These are phyloP conservation scores for Secale cereale DNA, from an alignment of 176 grass and related monocot genomes.

Conservation along the genomic window DNA sequence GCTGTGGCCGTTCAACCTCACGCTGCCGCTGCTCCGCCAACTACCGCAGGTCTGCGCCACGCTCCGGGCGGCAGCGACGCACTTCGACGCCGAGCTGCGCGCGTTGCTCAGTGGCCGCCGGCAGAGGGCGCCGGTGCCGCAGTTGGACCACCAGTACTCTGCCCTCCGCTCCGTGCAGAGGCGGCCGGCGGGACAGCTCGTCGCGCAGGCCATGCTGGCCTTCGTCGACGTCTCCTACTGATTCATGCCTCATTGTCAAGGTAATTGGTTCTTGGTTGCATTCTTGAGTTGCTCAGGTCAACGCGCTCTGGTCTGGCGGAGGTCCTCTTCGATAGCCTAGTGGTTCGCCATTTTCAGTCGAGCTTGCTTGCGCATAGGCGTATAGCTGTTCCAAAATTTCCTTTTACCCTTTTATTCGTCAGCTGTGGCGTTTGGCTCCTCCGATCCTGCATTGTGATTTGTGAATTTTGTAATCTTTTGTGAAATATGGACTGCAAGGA, in stretches of 20 bases:
- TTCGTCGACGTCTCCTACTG: background rate
- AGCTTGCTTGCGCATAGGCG: no score
- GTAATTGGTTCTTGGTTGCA: background rate
- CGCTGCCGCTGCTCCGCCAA: constrained; percentile 37
- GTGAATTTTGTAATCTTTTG: no score
- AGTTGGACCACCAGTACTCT: background rate
- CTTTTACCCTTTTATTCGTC: no score
- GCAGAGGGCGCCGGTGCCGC: background rate
- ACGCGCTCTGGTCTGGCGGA: background rate
- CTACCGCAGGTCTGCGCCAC: constrained; percentile 27
- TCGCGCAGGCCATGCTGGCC: background rate
- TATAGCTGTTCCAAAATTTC: no score
- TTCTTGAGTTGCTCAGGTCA: background rate
- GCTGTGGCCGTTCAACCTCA: constrained; percentile 52
- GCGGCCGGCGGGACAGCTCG: background rate
- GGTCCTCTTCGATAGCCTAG: background rate
- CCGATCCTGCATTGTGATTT: no score
- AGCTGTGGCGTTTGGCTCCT: no score
- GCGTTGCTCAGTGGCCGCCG: background rate
- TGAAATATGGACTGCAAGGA: no score
- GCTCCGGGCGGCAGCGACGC: background rate
- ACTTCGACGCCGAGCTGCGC: constrained; percentile 24
- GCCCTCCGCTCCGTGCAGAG: background rate
- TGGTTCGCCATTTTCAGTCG: no score
- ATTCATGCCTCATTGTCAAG: background rate